Base-by-base conservation (phyloP, 495 filamentous ascomycete species). In the Neurospora tetrasperma region DNA sequence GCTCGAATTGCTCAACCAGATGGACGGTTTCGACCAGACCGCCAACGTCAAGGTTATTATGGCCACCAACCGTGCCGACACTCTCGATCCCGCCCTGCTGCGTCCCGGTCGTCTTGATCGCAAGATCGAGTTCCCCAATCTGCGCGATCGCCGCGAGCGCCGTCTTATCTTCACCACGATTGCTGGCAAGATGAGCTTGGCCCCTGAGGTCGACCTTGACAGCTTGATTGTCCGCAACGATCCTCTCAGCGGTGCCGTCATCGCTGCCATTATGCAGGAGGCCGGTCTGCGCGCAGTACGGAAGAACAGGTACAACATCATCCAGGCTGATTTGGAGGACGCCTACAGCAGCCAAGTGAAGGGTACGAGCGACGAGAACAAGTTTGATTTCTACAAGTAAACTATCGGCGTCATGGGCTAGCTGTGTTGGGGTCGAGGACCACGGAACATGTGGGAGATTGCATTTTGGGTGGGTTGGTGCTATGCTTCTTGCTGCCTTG, bases 31-130 rank as follows among this genome's bases (percentile, higher is more conserved):
- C 84, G 96, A 99, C 81, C 96, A 98, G 81, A 95, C 94, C 3
- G 92, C 93, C 83, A 98, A 98, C 80, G 96, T 99, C 81, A 99
- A 99, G 84, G 96, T 99, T 78, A 98, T 99, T 85, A 99, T 99
- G 96, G 96, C 96, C 72, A 99, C 96, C 75, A 99, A 99, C 85
- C 90, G 96, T 76, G 96, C 96, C 69, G 96, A 99, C 78, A 99
- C 96, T 16, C 86, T 99, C 70, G 96, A 99, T 79, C 96, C 96
- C 5, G 96, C 96, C 14, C 84, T 99, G 76, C 88, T 99, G 68
- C 93, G 96, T 73, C 96, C 96, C 23, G 96, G 96, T 73, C 94
- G 96, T 83, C 87, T 99, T 72, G 96, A 99, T 82, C 89, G 96
- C 75, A 99, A 99, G 87, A 99, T 99, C 76, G 96, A 99, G 82